Base-by-base conservation (phyloP, 2,329 filamentous ascomycete genomes). In the Fusarium sp. region DNA sequence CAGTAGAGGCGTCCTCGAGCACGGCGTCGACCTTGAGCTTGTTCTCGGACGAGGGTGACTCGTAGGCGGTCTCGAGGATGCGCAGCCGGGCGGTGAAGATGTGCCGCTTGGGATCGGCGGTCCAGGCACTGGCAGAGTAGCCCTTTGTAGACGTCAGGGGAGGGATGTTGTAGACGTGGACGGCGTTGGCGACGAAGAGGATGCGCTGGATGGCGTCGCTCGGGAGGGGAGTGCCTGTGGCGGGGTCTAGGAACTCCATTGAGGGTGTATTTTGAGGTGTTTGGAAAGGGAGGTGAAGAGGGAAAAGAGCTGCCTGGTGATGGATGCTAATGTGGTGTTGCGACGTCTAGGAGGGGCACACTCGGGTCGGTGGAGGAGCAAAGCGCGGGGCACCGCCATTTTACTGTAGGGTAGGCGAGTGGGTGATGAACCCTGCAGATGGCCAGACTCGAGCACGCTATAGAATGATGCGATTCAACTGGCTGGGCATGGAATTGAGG, bases 101-200 rank as follows among this genome's bases (percentile, higher is more conserved):
- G 81, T 94, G 91, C 40, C 92, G 90, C 73, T 89, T 88, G 69
- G 91, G 89, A 69, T 92, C 89, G 56, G 87, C 86, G 31, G 94
- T 97, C 95, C 95, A 98, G 73, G 89, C 85, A 14, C 91, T 88
- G 68, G 95, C 95, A 38, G 88, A 89, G 87, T 97, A 93, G 82
- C 95, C 95, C 81, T 93, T 93, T 78, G 91, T 94, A 20, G 92
- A 93, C 52, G 92, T 88, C 67, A 95, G 87, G 27, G 95, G 94
- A 20, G 95, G 95, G 81, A 97, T 95, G 80, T 93, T 91, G 88
- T 97, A 98, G 86, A 97, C 89, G 86, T 97, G 94, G 74, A 97
- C 92, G 74, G 88, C 86, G 78, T 88, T 86, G 73, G 92, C 90
- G 81, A 95, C 86, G 88, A 94, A 95, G 82, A 97, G 92, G 81